These are phyloP conservation scores for Ceratobasidium sp. DNA, from an alignment of 1,284 basidiomycete species.

Conservation along the genomic window DNA sequence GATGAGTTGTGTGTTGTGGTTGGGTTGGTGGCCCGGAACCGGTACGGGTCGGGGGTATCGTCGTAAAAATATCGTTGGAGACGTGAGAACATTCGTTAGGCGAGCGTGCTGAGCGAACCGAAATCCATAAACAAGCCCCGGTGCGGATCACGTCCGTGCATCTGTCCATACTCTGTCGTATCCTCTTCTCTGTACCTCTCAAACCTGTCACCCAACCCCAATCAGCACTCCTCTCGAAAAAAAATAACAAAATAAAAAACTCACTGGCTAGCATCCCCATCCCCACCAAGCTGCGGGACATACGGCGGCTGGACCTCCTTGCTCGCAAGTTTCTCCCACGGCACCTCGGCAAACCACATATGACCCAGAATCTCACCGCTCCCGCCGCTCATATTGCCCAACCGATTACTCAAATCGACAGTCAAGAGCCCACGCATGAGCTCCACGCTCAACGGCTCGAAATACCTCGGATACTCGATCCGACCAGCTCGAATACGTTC, in stretches of 20 bases:
- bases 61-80: too few relatives aligned
- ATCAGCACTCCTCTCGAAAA: not conserved
- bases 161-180: constrained; percentile 70
- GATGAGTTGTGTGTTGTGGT: too few relatives aligned
- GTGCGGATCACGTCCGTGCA: constrained; percentile 27
- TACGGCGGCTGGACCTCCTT: constrained; percentile 98
- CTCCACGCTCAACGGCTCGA: constrained; percentile 87
- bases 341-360: constrained; percentile 97
- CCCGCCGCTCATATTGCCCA: constrained; percentile 93
- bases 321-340: constrained; percentile 88
- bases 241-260: constrained; percentile 57
- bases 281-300: constrained; percentile 86
- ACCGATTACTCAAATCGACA: constrained; percentile 90
- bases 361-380: constrained; percentile 96
- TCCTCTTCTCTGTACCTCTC: constrained; percentile 83
- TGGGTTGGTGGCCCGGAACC: too few relatives aligned
- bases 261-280: constrained; percentile 92
- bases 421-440: constrained; percentile 93
- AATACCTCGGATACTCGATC: constrained; percentile 91
- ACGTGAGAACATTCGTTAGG: too few relatives aligned
- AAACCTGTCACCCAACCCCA: constrained; percentile 65
- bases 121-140: constrained; percentile 35
- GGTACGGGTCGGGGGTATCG: not conserved
- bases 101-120: constrained; percentile 17
- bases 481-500: constrained; percentile 67